A percentile compares a stretch with the other conserved stretches of the same genome.
These are phyloP conservation scores for Chaetomiaceae sp. DNA, from an alignment of 2,329 filamentous ascomycete genomes.

Conservation along the genomic window DNA sequence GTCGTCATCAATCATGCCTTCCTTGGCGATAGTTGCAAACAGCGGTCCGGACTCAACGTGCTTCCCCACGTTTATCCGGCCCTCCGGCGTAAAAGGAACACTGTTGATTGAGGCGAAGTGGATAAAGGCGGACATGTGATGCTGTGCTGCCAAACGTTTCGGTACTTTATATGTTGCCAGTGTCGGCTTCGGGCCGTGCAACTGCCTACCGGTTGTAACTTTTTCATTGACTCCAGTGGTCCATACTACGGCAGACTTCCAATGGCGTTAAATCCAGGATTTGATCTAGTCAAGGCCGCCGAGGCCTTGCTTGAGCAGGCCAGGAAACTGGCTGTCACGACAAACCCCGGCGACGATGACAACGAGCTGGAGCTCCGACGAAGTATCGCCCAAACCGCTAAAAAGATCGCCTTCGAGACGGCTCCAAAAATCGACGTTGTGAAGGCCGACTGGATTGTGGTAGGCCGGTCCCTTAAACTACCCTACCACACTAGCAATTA, in stretches of 20 bases:
- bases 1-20: too few relatives aligned
- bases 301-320: slow-evolving; percentile 21
- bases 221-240: not conserved
- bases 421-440: slow-evolving; percentile 18
- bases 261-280: slow-evolving; percentile 3
- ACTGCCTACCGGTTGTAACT: not conserved
- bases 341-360: not conserved
- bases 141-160: too few relatives aligned
- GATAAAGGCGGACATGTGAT: not conserved
- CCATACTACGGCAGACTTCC: not conserved
- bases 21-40: not conserved
- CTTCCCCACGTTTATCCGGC: slow-evolving; percentile 7
- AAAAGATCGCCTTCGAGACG: slow-evolving; percentile 21
- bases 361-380: slow-evolving; percentile 9
- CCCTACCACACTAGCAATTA: not conserved
- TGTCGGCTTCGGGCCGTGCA: too few relatives aligned
- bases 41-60: slow-evolving; percentile 1
- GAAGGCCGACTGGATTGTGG: slow-evolving; percentile 23
- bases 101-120: not conserved
- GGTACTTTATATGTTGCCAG: too few relatives aligned
- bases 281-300: slow-evolving; percentile 21
- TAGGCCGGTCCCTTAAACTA: not conserved
- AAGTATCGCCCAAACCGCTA: slow-evolving; percentile 17
- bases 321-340: slow-evolving; percentile 10
- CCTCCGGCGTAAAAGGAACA: too few relatives aligned